Percentiles rank a stretch among this genome's conserved stretches.
Conservation (phyloP, 164 flowering plant species). For the Vitis riparia region DNA sequence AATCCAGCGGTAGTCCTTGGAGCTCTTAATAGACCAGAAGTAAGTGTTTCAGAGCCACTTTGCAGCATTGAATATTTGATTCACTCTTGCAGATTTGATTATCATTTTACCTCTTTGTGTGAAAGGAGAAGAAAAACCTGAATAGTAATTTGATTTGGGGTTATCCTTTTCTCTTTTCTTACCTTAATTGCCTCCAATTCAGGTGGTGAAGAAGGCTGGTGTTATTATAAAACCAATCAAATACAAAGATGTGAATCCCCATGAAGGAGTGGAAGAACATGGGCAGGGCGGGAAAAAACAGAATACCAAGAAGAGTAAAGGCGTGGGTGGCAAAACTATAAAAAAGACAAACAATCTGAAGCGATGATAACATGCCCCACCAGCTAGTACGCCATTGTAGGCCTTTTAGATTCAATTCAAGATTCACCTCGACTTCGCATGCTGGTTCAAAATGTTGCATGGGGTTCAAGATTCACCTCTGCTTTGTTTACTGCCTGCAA, state of each 20-base stretch:
- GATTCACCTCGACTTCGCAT: too few species aligned
- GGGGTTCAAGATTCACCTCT: too few species aligned
- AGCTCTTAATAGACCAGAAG: constrained; percentile 77
- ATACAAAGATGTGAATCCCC: constrained; percentile 64
- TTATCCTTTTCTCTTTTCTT: background rate
- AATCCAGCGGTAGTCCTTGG: constrained; percentile 66
- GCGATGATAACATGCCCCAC: too few species aligned
- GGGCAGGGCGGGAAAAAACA: constrained; percentile 21
- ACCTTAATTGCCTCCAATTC: constrained; percentile 17
- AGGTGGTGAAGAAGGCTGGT: constrained; percentile 88
- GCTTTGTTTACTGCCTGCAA: too few species aligned
- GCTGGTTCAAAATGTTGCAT: too few species aligned
- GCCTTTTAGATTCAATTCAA: too few species aligned
- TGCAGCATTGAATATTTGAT: background rate
- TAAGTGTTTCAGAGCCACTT: constrained; percentile 28
- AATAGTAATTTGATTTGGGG: background rate
- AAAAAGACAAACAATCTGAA: constrained; percentile 13
- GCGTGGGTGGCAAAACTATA: constrained; percentile 13
- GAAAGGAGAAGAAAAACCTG: background rate
- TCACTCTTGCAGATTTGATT: background rate
- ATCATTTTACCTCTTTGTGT: background rate
- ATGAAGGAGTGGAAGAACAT: constrained; percentile 37
- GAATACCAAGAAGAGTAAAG: constrained; percentile 30
- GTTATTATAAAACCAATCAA: constrained; percentile 71
- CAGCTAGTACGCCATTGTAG: too few species aligned